These are phyloP conservation scores for Coniochaeta ligniaria DNA, from an alignment of 2,329 filamentous ascomycete genomes.

Conservation along the genomic window DNA sequence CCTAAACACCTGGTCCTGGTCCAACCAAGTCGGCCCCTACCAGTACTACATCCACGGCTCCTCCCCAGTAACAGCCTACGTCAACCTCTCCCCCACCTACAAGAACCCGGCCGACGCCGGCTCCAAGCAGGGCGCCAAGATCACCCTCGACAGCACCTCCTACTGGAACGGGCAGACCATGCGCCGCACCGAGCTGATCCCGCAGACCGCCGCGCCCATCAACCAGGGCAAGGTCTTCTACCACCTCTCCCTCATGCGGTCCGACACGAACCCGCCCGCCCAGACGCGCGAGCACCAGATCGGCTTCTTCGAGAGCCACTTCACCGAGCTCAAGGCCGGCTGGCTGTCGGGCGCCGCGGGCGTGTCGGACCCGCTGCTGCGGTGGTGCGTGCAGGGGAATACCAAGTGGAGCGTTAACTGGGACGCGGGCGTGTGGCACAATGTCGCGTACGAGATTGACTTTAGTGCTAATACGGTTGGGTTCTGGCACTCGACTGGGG, in stretches of 20 bases:
- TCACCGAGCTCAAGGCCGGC: constrained; percentile 63
- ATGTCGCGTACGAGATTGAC: constrained; percentile 64
- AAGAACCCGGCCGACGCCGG: constrained; percentile 55
- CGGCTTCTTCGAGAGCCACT: constrained; percentile 55
- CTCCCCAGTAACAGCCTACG: constrained; percentile 43
- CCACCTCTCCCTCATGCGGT: constrained; percentile 57
- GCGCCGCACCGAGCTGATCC: constrained; percentile 64
- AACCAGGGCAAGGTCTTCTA: constrained; percentile 57
- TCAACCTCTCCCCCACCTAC: constrained; percentile 47
- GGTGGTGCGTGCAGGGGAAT: constrained; percentile 52
- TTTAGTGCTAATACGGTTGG: constrained; percentile 52
- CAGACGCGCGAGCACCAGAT: constrained; percentile 56
- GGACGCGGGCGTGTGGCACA: constrained; percentile 58
- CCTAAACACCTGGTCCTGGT: constrained; percentile 53
- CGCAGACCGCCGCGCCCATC: constrained; percentile 55
- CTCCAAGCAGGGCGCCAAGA: constrained; percentile 54
- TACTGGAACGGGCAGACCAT: constrained; percentile 63
- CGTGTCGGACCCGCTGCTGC: constrained; percentile 38
- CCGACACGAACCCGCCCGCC: constrained; percentile 47
- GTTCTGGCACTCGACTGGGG: constrained; percentile 60
- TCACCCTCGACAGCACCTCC: constrained; percentile 51
- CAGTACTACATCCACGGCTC: constrained; percentile 67
- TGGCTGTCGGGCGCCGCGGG: constrained; percentile 36
- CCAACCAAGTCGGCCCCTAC: constrained; percentile 55
- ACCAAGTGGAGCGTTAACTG: constrained; percentile 54